Percentiles rank a stretch among this genome's conserved stretches.
Conservation (phyloP, 225 moss, liverwort and hornwort species). For the Ulota crispa region DNA sequence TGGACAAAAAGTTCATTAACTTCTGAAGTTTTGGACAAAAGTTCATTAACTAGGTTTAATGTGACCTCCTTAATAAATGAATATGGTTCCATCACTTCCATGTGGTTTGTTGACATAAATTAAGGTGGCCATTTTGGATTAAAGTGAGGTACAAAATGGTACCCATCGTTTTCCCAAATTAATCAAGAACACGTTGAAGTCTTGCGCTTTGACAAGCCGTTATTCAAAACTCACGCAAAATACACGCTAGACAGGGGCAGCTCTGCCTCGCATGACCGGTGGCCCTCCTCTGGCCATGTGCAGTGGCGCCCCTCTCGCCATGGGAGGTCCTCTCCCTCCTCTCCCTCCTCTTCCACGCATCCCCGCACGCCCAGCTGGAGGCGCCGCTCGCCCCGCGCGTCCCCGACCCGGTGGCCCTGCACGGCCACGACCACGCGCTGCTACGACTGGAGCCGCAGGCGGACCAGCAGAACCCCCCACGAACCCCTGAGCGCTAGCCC, state of each 20-base stretch:
- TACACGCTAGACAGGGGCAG: background rate
- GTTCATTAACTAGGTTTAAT: too few species aligned
- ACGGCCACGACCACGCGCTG: background rate
- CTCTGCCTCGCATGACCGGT: background rate
- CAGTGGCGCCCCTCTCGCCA: background rate
- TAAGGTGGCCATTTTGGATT: too few species aligned
- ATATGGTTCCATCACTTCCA: too few species aligned
- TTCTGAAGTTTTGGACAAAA: too few species aligned
- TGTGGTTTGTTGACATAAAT: too few species aligned
- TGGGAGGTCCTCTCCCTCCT: slow-evolving; percentile 20
- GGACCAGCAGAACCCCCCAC: background rate
- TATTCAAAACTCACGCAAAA: too few species aligned
- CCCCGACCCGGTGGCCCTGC: background rate
- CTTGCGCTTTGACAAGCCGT: background rate
- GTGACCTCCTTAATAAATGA: too few species aligned
- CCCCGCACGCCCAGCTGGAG: slow-evolving; percentile 16
- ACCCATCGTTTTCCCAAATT: too few species aligned
- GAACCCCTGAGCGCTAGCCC: background rate
- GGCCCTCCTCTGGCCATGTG: background rate
- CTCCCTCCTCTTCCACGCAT: slow-evolving; percentile 1
- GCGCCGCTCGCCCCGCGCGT: background rate
- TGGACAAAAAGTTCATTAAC: too few species aligned
- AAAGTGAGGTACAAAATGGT: too few species aligned
- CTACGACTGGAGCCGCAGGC: background rate
- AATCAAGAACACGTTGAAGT: too few species aligned